A percentile compares a stretch with the other conserved stretches of the same genome.
These are phyloP conservation scores for Fusarium nematophilum DNA, from an alignment of 2,329 filamentous ascomycete genomes.

Conservation along the genomic window DNA sequence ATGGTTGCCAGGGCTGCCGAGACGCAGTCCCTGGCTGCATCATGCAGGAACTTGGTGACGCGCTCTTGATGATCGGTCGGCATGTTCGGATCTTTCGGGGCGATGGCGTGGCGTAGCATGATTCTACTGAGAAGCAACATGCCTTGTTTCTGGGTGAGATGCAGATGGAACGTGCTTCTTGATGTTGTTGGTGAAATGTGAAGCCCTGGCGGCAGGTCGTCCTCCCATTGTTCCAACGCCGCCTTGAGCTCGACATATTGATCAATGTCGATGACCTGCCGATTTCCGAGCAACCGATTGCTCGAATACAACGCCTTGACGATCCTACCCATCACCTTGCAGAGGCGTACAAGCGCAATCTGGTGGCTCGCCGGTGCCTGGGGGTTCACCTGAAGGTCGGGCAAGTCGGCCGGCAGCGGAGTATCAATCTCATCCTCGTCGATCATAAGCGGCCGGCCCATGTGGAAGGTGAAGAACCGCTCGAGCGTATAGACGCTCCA, in stretches of 20 bases:
- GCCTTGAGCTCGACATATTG: background rate
- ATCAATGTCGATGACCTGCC: background rate
- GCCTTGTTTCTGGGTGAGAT: background rate
- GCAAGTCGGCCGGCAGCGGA: background rate
- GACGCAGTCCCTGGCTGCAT: conserved; percentile 3
- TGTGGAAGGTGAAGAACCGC: background rate
- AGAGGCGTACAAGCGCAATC: conserved; percentile 3
- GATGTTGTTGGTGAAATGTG: background rate
- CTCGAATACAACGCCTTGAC: conserved; percentile 4
- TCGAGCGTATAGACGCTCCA: conserved; percentile 7
- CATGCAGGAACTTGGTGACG: conserved; percentile 5
- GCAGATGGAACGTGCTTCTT: background rate
- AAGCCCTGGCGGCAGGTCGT: background rate
- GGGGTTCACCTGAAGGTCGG: background rate
- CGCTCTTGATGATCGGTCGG: background rate
- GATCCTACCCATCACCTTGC: background rate
- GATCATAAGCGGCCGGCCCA: conserved; percentile 7
- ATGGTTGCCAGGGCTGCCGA: conserved; percentile 3
- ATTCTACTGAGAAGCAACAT: conserved; percentile 7
- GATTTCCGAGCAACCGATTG: background rate
- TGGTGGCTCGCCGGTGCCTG: background rate
- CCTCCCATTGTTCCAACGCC: background rate
- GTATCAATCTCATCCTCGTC: conserved; percentile 10
- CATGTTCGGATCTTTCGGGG: background rate
- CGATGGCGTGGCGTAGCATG: background rate